Conservation (phyloP, 352 stramenopile species). For the Albugo laibachii region DNA sequence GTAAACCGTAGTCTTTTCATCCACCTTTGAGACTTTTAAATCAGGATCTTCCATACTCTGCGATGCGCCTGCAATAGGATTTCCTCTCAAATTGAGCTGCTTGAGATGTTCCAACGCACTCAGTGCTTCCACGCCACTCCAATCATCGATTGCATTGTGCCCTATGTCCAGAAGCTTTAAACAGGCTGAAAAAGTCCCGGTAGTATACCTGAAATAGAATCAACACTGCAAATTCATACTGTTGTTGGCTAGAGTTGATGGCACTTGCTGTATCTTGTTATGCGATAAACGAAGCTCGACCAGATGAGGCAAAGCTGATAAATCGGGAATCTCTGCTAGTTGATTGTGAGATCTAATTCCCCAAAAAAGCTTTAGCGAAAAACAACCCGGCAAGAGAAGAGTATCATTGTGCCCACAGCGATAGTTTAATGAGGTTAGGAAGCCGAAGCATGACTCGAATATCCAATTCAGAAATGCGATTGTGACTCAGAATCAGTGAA, state of each 20-base stretch:
- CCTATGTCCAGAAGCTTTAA: constrained; percentile 66
- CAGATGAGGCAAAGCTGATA: constrained; percentile 37
- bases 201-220: background rate
- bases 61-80: constrained; percentile 44
- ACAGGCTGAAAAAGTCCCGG: constrained; percentile 20
- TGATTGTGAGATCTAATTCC: constrained; percentile 46
- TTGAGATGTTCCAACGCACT: constrained; percentile 36
- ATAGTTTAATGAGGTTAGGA: constrained; percentile 64
- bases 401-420: constrained; percentile 25
- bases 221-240: constrained; percentile 16
- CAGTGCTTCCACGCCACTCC: constrained; percentile 46
- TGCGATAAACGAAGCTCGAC: constrained; percentile 66
- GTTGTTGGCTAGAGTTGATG: constrained; percentile 31
- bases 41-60: constrained; percentile 23
- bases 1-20: constrained; percentile 74
- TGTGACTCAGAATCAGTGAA: constrained; percentile 73
- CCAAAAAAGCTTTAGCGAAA: background rate
- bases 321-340: constrained; percentile 44
- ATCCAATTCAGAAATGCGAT: constrained; percentile 47
- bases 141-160: constrained; percentile 70
- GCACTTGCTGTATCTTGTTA: constrained; percentile 57
- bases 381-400: background rate
- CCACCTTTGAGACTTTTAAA: constrained; percentile 38
- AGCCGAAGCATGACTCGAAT: constrained; percentile 39
- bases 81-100: constrained; percentile 62